Base-by-base conservation (phyloP, 1,284 basidiomycete genomes). In the Rhodofomes roseus region DNA sequence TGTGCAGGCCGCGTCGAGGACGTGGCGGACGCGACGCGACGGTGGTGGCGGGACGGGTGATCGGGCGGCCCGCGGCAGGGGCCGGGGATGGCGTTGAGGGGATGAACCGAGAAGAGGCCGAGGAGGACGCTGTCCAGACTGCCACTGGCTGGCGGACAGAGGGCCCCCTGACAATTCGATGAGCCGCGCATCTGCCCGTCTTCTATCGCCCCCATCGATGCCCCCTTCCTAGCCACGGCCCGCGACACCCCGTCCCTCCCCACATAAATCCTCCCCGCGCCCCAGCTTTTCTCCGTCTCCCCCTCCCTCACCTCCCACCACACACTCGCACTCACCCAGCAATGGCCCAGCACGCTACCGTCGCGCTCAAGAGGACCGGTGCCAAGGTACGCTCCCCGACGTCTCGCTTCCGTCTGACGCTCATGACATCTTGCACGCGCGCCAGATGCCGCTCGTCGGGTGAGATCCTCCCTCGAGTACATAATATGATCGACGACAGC, bases 401-500 rank as follows among this genome's bases (percentile, higher is more conserved):
- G 4, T 50, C 62, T 46, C 20, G 23, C 44, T 41, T 14, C 53
- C 62, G 53, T 43, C 23, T 55, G n/a, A 27, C 54, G n/a, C 61
- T 68, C 27, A 56, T 34, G 2, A 8, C 6, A 44, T 41, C 48
- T 23, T 31, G 34, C 16, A 37, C n/a, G 18, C 44, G 55, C 16
- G 55, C 59, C 59, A 86, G 84, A 86, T 86, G 84, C 84, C 84
- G 60, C 72, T 81, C 39, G 79, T 85, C 57, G 84, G 84, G 84
- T 85, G 68, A 74, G 82, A 52, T 27, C 14, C 44, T 27, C 14
- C 43, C 43, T 43, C 40, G 52, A 58, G 46, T 39, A 40, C 51
- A n/a, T 58, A 48, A 54, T 54, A 46, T 39, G 52, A 54, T 54
- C 57, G 50, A 23, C 48, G 20, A 16, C 41, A n/a, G 20, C 60